Evolutionary conservation across 2,329 filamentous ascomycete species (phyloP).

Genomic region (Colletotrichum agaves): DNA sequence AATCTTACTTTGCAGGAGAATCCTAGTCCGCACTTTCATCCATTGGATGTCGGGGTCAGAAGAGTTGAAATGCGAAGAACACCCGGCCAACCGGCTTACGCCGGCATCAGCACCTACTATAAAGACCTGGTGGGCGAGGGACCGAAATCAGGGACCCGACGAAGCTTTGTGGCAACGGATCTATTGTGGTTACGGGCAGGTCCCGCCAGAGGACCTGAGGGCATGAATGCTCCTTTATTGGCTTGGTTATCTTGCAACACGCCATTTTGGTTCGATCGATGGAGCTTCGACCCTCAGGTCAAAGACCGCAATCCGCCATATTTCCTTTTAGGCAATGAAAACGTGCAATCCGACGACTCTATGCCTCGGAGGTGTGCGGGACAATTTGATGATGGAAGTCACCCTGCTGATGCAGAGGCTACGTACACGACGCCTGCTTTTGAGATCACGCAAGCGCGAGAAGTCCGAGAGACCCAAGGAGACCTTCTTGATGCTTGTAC

Average conservation of each 20-base stretch:
- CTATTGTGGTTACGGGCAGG: constrained; percentile 4
- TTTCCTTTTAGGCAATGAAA: neutral
- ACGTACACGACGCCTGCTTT: constrained; percentile 8
- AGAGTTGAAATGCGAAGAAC: neutral
- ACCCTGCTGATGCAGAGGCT: neutral
- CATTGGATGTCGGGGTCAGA: too few relatives aligned
- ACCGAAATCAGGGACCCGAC: neutral
- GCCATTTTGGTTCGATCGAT: neutral
- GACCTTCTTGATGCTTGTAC: neutral
- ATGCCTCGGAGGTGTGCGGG: neutral
- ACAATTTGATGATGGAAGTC: constrained; percentile 1
- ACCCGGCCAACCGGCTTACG: constrained; percentile 19
- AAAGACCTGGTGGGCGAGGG: neutral
- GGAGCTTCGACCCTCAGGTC: neutral
- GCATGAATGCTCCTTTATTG: neutral
- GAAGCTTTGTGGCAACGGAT: neutral
- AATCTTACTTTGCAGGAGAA: too few relatives aligned
- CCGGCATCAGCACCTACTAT: neutral
- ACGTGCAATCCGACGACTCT: neutral
- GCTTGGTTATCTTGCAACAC: constrained; percentile 21
- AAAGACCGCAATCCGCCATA: neutral
- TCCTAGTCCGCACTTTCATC: too few relatives aligned
- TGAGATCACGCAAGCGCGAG: neutral
- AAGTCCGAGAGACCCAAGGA: neutral
- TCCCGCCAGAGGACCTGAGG: neutral